phyloP scores from a whole-genome alignment of 169 alveolate species.

The Eimeria falciformis region DNA sequence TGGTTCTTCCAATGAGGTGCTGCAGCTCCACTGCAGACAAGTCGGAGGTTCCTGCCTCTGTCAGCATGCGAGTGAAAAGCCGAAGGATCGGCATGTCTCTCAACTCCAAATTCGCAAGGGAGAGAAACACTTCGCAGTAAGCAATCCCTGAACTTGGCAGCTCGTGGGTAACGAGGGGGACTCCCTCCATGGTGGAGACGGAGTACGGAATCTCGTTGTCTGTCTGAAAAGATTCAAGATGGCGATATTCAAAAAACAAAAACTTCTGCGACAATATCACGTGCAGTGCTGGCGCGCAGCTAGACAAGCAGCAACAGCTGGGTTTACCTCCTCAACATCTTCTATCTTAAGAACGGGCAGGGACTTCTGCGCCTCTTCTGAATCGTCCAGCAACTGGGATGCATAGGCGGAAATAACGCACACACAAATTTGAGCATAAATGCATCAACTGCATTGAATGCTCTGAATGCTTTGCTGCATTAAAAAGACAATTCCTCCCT shows the following conservation, averaged over 20 bases:
- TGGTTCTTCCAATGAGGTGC: conserved; percentile 62
- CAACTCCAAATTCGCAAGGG: not conserved
- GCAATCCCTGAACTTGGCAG: conserved; percentile 70
- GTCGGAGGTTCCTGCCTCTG: conserved; percentile 62
- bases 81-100: conserved; percentile 45
- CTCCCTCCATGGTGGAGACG: not conserved
- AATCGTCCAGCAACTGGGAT: conserved; percentile 10
- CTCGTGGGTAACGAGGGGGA: conserved; percentile 28
- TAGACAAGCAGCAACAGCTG: not conserved
- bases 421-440: no score
- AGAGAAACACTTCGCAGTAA: conserved; percentile 36
- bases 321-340: conserved; percentile 52
- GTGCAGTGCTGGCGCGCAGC: not conserved
- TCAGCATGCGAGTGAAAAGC: conserved; percentile 38
- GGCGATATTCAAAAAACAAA: no score
- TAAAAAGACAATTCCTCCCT: no score
- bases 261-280: no score
- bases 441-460: no score
- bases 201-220: conserved; percentile 66
- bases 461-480: no score
- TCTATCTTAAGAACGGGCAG: conserved; percentile 38
- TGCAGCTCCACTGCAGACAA: not conserved
- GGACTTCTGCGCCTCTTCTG: conserved; percentile 51
- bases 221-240: not conserved
- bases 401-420: no score